Conservation (phyloP, 495 filamentous ascomycete genomes). For the Xylaria acuta region DNA sequence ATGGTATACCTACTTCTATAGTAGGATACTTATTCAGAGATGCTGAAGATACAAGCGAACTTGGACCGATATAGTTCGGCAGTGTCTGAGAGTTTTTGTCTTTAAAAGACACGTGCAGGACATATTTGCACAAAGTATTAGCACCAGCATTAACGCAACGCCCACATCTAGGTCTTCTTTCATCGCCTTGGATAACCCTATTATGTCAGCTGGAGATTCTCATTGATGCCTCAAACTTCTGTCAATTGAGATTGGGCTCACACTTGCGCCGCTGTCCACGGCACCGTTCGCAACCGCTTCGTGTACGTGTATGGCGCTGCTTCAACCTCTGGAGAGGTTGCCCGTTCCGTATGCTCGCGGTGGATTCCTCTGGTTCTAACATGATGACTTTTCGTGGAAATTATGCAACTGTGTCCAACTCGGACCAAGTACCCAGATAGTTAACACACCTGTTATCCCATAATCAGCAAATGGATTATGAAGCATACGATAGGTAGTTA, state of each 20-base stretch:
- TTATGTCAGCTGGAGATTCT: slow-evolving; percentile 4
- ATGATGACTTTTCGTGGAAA: not conserved
- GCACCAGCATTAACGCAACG: slow-evolving; percentile 52
- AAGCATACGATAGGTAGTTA: not conserved
- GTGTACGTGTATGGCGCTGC: slow-evolving; percentile 27
- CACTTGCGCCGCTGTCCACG: slow-evolving; percentile 51
- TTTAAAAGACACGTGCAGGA: slow-evolving; percentile 48
- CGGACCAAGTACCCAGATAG: not conserved
- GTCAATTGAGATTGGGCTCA: slow-evolving; percentile 28
- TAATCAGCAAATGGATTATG: not conserved
- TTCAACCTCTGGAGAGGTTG: not conserved
- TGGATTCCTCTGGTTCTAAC: not conserved
- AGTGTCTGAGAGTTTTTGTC: slow-evolving; percentile 49
- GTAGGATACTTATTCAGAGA: slow-evolving; percentile 5
- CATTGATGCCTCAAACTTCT: not conserved
- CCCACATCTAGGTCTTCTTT: slow-evolving; percentile 49
- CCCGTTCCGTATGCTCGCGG: not conserved
- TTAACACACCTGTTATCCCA: not conserved
- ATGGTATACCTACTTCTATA: slow-evolving; percentile 26
- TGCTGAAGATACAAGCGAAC: not conserved
- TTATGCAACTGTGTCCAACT: not conserved
- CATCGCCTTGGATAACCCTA: slow-evolving; percentile 43
- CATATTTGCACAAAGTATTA: slow-evolving; percentile 48
- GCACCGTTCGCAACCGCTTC: slow-evolving; percentile 55
- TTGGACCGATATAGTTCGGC: slow-evolving; percentile 10